Evolutionary conservation across 495 filamentous ascomycete species (phyloP), one percentile per base, ranked within the genome.

Genomic region (Neurospora sp.): DNA sequence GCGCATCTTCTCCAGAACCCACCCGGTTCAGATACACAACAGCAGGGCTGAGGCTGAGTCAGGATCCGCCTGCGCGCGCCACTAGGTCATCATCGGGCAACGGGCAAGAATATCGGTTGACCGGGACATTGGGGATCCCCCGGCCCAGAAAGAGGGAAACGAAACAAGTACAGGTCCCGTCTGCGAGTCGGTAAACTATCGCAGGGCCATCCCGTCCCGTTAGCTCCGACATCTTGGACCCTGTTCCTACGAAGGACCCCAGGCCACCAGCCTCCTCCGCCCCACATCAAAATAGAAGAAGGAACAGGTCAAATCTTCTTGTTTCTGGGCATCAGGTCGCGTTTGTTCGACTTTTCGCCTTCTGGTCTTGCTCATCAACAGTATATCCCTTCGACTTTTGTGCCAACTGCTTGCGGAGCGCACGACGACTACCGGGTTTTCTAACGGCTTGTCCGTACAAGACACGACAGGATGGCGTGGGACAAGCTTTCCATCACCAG

Each of bases 401-500:
- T 27, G 53, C 53, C 27, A 35, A 18, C 53, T 66, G 27, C 53
- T 27, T 66, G 53, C 53, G 27, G 53, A 66, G 27, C 53, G 35
- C 27, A 66, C 53, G 53, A 35, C 53, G 14, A 66, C 53, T 18
- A 66, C 14, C 27, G 27, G 14, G 27, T 35, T 9, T 66, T 18
- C 53, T 66, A 35, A 66, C 53, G 53, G 53, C 53, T 66, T 66
- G 53, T 66, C 27, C 53, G 53, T 66, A 66, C 27, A 18, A 66
- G 22, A 35, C 53, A 66, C 53, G 53, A 27, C 53, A 66, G 22
- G 27, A 98, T 98, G 94, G 93, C 89, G 73, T 98, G 94, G 94
- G 91, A 95, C 70, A 93, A 98, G 76, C 85, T 98, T 72, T 90
- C 91, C 70, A 89, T 98, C 85, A 97, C 97, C 80, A 92, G 91